Base-by-base conservation (phyloP, 1,139 yeast species). In the Blastobotrys capitulatus region DNA sequence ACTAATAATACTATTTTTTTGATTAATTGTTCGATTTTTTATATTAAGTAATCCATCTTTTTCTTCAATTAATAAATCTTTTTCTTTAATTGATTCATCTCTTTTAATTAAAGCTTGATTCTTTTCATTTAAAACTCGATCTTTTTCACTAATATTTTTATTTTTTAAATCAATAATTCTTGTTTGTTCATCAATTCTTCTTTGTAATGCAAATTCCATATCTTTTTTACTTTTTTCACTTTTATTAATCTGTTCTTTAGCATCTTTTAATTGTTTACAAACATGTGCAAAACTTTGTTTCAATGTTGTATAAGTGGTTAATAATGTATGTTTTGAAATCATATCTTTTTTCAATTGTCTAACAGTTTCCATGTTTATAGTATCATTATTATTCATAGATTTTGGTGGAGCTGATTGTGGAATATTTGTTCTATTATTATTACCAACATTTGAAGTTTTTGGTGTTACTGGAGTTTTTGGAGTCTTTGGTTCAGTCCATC, bases 231-330 rank as follows among this genome's bases (percentile, higher is more conserved):
- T 22, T 20, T 35, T 13, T 34, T 48, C 51, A n/a, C 26, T 20
- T 29, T 48, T 46, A 12, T 20, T 32, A 6, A 31, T 15, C 32
- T 50, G 41, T n/a, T 42, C 32, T 41, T 47, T 50, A 12, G 49
- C 18, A n/a, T 48, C 52, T 45, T 52, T 49, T 18, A 54, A 44
- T 15, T 52, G 48, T 16, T 44, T 42, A 42, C 55, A 52, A 12
- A 54, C 55, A 25, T 53, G 51, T 19, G 53, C 47, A 48, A 52
- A 54, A 6, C 53, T 50, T 18, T 50, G 46, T 39, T 54, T 54
- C 41, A 54, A 48, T 7, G 57, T 48, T 3, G 51, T 40, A 47
- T 54, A 54, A 1, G 55, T 54, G 13, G 54, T 54, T 20, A 54
- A 44, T 22, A 54, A 47, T 12, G 52, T 52, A 34, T 54, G 57